These are phyloP conservation scores for Kwoniella heveanensis DNA, from an alignment of 768 basidiomycete species.

Conservation along the genomic window DNA sequence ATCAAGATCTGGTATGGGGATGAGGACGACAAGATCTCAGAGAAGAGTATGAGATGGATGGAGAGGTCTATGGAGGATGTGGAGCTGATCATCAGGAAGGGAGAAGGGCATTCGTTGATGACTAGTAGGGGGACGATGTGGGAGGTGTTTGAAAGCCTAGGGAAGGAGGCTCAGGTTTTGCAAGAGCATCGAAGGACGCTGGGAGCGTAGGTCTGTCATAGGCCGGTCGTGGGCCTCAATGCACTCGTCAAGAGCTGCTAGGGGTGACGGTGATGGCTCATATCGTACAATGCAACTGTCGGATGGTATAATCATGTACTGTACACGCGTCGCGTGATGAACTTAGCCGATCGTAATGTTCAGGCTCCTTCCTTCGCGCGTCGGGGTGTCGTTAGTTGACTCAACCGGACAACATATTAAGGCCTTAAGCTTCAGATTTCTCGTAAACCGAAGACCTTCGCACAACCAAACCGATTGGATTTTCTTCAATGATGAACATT, in stretches of 20 bases:
- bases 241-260: no score
- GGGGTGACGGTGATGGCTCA: no score
- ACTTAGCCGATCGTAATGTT: neutral
- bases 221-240: no score
- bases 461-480: no score
- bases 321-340: slow-evolving; percentile 2
- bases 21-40: slow-evolving; percentile 87
- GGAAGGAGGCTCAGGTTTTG: slow-evolving; percentile 18
- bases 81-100: slow-evolving; percentile 75
- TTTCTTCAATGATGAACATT: no score
- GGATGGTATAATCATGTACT: no score
- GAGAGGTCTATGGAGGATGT: slow-evolving; percentile 80
- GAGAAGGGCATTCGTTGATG: slow-evolving; percentile 91
- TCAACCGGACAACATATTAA: neutral
- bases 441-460: no score
- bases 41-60: slow-evolving; percentile 81
- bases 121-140: slow-evolving; percentile 65
- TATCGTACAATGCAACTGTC: no score
- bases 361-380: no score
- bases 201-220: no score
- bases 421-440: no score
- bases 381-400: neutral
- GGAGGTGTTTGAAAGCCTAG: slow-evolving; percentile 53
- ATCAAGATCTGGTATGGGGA: slow-evolving; percentile 92
- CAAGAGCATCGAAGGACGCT: neutral